Conservation (phyloP, 2,329 filamentous ascomycete species). For the Penicillium sp. region DNA sequence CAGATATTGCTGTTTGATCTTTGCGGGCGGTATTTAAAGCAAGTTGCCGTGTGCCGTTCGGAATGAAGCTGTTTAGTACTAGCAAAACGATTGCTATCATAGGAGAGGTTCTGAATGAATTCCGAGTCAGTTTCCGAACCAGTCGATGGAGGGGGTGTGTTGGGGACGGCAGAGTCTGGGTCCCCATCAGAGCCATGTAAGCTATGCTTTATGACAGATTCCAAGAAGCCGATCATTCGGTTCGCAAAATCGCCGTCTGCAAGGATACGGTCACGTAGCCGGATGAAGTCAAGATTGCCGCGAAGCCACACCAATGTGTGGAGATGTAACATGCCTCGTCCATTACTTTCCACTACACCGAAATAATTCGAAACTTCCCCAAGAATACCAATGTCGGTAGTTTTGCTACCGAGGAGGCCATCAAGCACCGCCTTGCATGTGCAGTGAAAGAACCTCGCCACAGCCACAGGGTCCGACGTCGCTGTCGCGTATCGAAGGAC, state of each 20-base stretch:
- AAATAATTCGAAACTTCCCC: neutral
- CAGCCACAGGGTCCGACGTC: constrained; percentile 9
- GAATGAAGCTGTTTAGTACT: constrained; percentile 10
- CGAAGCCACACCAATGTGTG: neutral
- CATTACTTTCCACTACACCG: neutral
- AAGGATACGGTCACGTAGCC: neutral
- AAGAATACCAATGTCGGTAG: constrained; percentile 2
- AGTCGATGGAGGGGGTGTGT: neutral
- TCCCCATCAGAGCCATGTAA: neutral
- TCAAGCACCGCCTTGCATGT: constrained; percentile 8
- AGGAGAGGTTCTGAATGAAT: neutral
- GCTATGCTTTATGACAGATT: neutral
- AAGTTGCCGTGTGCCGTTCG: constrained; percentile 6
- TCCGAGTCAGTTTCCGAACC: neutral
- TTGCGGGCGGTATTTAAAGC: constrained; percentile 9
- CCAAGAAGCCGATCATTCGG: neutral
- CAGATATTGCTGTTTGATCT: neutral
- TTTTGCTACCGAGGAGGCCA: constrained; percentile 1
- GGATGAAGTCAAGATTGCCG: neutral
- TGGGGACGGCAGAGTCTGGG: neutral
- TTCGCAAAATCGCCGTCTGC: neutral
- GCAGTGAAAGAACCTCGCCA: constrained; percentile 11
- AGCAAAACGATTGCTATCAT: constrained; percentile 4
- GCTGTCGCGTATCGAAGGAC: neutral
- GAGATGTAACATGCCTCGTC: neutral